Conservation (phyloP, 2,329 filamentous ascomycete genomes). For the Phyllosticta capitalensis region DNA sequence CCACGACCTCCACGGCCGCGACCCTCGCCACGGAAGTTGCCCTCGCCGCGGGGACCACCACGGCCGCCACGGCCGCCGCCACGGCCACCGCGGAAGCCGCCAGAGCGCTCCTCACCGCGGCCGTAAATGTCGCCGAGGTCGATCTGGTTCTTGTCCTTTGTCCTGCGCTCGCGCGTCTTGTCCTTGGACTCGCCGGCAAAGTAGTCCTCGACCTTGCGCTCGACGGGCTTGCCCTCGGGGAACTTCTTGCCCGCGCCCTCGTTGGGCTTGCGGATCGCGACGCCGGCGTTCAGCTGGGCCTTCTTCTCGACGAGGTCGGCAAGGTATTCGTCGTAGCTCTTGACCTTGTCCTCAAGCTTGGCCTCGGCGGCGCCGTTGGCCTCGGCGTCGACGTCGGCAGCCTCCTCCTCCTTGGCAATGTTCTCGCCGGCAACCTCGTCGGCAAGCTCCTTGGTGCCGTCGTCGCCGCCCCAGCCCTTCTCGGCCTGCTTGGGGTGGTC, state of each 20-base stretch:
- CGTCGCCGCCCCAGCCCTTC: constrained; percentile 79
- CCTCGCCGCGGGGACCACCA: constrained; percentile 38
- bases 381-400: constrained; percentile 44
- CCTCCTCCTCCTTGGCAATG: constrained; percentile 78
- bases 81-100: constrained; percentile 18
- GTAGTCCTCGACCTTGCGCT: constrained; percentile 57
- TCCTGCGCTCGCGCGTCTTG: constrained; percentile 72
- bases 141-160: constrained; percentile 82
- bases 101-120: constrained; percentile 44
- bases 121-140: constrained; percentile 70
- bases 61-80: constrained; percentile 20
- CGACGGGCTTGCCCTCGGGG: constrained; percentile 65
- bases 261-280: constrained; percentile 80
- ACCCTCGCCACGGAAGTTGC: constrained; percentile 43
- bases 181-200: constrained; percentile 67
- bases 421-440: constrained; percentile 88
- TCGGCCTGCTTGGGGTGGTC: constrained; percentile 79
- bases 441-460: constrained; percentile 74
- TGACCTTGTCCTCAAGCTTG: constrained; percentile 72
- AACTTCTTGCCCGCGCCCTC: constrained; percentile 94
- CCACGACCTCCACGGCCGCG: constrained; percentile 41
- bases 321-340: constrained; percentile 85
- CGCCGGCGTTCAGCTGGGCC: constrained; percentile 55
- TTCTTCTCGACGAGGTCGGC: constrained; percentile 70
- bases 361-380: constrained; percentile 26